phyloP scores from a whole-genome alignment of 2,329 filamentous ascomycete genomes.

The Penicillium sp. region DNA sequence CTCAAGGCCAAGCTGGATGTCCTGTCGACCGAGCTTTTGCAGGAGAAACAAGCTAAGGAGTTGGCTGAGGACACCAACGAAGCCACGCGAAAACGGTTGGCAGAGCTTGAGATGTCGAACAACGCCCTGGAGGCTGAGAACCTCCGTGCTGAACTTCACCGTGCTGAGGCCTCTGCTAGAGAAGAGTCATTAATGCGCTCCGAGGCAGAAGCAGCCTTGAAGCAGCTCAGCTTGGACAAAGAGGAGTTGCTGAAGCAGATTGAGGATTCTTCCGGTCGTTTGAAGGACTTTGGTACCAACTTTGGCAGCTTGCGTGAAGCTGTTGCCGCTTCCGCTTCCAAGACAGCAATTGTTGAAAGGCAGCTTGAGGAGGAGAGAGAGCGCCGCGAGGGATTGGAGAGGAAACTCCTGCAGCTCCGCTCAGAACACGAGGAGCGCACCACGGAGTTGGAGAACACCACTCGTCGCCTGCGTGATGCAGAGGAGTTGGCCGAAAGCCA shows the following conservation, averaged over 20 bases:
- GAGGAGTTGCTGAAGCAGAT: constrained; percentile 69
- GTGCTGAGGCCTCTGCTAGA: constrained; percentile 71
- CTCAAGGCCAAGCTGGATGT: constrained; percentile 74
- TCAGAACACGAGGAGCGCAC: constrained; percentile 78
- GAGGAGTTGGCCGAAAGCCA: constrained; percentile 87
- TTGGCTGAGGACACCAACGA: constrained; percentile 84
- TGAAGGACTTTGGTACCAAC: constrained; percentile 67
- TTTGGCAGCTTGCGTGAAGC: constrained; percentile 75
- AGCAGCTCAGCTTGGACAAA: constrained; percentile 82
- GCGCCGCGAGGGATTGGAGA: constrained; percentile 72
- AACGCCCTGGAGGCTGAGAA: constrained; percentile 82
- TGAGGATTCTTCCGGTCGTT: constrained; percentile 63
- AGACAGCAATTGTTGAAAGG: constrained; percentile 71
- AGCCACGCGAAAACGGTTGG: constrained; percentile 77
- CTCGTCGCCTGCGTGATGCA: constrained; percentile 73
- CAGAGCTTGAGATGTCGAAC: constrained; percentile 79
- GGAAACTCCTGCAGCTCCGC: constrained; percentile 72
- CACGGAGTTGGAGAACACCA: constrained; percentile 71
- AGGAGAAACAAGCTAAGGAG: constrained; percentile 76
- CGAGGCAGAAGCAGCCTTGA: constrained; percentile 71
- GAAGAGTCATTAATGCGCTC: constrained; percentile 76
- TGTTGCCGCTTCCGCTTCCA: constrained; percentile 74
- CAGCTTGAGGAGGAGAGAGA: constrained; percentile 75
- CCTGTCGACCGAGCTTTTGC: constrained; percentile 67
- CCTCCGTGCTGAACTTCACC: constrained; percentile 79